Base-by-base conservation (phyloP, 2,329 filamentous ascomycete genomes). In the Colletotrichum tropicicola region DNA sequence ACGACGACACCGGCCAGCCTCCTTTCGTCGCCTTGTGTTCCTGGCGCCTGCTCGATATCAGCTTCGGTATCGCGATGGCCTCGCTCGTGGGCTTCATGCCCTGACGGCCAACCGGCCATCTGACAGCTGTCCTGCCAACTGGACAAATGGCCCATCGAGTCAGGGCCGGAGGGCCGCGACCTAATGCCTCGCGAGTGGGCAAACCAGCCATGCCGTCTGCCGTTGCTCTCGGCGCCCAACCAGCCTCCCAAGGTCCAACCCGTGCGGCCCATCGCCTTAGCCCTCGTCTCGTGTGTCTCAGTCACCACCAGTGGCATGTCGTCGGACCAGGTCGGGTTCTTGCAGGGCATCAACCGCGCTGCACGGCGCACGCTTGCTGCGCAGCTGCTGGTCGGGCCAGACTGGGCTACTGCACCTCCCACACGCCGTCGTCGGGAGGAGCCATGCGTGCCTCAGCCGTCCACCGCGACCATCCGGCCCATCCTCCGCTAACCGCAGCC, bases 381-480 rank as follows among this genome's bases (percentile, higher is more conserved):
- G 21, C 28, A 59, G n/a, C 55, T 64, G 12, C 23, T 53, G 32
- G 12, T 5, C 28, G 55, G 45, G 30, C 39, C 47, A 63, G 61
- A 43, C 56, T 43, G 56, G 43, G 37, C 61, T 65, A 39, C 61
- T 65, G 61, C 61, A 65, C 10, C 49, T 56, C 49, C 27, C 49
- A 49, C 44, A 60, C 61, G 54, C 62, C 25, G 51, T 56, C 37
- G 35, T 56, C 62, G 62, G 62, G 62, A 65, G 57, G 57, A 65
- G 62, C 62, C 62, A 62, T 65, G 43, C 27, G 54, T 58, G 43
- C 60, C 59, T 62, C 62, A 59, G 57, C 61, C 55, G 41, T 41
- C 56, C 60, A 48, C 21, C 15, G 51, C 37, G 21, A 49, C 17
- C 15, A 19, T 47, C 54, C 27, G 37, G 62, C 58, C 62, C 57